phyloP scores from a whole-genome alignment of 2,329 filamentous ascomycete genomes.

The Trichoderma brevicompactum region DNA sequence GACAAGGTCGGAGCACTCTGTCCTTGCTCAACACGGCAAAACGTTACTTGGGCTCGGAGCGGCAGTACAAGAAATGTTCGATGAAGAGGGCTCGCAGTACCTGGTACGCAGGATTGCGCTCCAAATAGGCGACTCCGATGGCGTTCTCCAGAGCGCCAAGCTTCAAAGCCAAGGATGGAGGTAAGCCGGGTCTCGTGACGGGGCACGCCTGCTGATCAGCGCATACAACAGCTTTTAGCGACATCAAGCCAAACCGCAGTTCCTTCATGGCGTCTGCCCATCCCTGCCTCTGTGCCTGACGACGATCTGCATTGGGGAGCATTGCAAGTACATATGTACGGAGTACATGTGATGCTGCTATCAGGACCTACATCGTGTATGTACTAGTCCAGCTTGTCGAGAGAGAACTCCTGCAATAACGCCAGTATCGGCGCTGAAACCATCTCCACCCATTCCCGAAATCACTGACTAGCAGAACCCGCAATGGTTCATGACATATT shows the following conservation, averaged over 20 bases:
- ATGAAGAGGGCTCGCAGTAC: neutral
- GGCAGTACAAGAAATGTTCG: too few species aligned
- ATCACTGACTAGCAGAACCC: neutral
- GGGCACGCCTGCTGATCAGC: constrained; percentile 25
- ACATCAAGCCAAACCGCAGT: constrained; percentile 5
- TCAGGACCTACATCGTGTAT: too few species aligned
- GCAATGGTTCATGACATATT: constrained; percentile 10
- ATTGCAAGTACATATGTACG: too few species aligned
- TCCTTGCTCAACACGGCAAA: too few species aligned
- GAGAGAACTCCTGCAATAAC: neutral
- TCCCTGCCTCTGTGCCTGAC: constrained; percentile 23
- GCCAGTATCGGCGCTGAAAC: neutral
- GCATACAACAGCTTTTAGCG: constrained; percentile 21
- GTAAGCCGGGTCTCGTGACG: constrained; percentile 23
- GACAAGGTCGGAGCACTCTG: too few species aligned
- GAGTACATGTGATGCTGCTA: too few species aligned
- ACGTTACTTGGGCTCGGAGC: too few species aligned
- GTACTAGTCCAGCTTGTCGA: neutral
- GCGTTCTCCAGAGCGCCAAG: constrained; percentile 5
- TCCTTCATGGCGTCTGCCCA: constrained; percentile 1
- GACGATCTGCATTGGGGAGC: constrained; percentile 9
- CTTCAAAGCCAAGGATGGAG: constrained; percentile 10
- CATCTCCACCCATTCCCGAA: neutral
- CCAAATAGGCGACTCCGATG: constrained; percentile 11
- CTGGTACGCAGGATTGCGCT: neutral